These are phyloP conservation scores for Geotrichum siamense DNA, from an alignment of 1,139 yeast species.

Conservation along the genomic window DNA sequence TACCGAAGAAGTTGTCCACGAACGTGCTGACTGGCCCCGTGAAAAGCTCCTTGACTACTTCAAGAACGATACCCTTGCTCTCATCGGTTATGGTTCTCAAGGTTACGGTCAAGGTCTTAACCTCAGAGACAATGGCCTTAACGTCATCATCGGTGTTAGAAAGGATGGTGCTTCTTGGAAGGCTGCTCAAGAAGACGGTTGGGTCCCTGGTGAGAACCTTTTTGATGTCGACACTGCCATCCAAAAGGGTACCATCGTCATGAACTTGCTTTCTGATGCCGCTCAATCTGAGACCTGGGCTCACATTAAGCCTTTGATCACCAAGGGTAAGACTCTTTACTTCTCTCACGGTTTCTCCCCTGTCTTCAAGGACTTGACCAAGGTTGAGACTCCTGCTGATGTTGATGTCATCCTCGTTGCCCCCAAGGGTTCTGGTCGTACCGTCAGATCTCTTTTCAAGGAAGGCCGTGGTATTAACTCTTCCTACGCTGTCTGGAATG, in stretches of 20 bases:
- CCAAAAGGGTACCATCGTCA: conserved; percentile 80
- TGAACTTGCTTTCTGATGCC: conserved; percentile 98
- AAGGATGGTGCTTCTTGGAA: conserved; percentile 99
- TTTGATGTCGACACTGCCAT: conserved; percentile 94
- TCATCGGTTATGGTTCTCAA: conserved; percentile 99
- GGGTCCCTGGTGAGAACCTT: conserved; percentile 99
- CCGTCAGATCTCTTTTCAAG: conserved; percentile 97
- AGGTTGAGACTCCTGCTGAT: conserved; percentile 91
- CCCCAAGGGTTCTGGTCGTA: conserved; percentile 99
- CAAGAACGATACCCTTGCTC: conserved; percentile 95
- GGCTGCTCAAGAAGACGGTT: conserved; percentile 98
- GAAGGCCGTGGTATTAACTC: conserved; percentile 99
- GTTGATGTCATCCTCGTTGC: conserved; percentile 97
- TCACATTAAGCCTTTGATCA: conserved; percentile 76
- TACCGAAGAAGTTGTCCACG: conserved; percentile 90
- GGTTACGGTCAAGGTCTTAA: conserved; percentile 99
- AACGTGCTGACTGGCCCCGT: conserved; percentile 99
- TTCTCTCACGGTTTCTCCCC: conserved; percentile 99
- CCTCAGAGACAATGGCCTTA: conserved; percentile 97
- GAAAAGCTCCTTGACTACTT: conserved; percentile 93
- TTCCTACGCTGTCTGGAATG: conserved; percentile 98
- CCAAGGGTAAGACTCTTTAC: conserved; percentile 96
- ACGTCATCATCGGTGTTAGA: conserved; percentile 97
- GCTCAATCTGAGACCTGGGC: conserved; percentile 99
- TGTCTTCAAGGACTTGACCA: conserved; percentile 94